A percentile compares a stretch with the other conserved stretches of the same genome.
Evolutionary conservation across 2,329 filamentous ascomycete genomes (phyloP).

Genomic region (Colletotrichum cordylinicola): DNA sequence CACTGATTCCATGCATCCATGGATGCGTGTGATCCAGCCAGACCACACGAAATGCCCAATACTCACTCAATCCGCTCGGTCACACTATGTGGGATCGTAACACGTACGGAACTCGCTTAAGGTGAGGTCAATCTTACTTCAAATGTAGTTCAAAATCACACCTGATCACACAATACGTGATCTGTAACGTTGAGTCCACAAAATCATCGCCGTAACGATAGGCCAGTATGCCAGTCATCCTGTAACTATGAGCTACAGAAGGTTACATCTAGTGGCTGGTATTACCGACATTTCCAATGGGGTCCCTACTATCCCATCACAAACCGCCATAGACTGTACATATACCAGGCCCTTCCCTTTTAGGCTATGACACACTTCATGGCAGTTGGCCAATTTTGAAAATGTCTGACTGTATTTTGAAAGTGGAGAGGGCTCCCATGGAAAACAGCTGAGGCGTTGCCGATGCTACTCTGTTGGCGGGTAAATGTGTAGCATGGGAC

Average conservation of each 20-base stretch:
- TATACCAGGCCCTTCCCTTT: neutral
- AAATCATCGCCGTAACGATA: neutral
- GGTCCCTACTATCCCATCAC: fast-evolving
- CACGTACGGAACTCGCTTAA: neutral
- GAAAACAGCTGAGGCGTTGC: neutral
- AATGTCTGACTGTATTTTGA: neutral
- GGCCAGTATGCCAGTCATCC: neutral
- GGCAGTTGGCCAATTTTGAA: neutral
- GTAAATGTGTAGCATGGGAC: neutral
- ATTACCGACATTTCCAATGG: neutral
- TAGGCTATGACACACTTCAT: neutral
- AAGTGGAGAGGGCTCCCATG: neutral
- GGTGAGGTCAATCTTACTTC: neutral
- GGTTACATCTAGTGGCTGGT: neutral
- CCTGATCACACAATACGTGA: neutral
- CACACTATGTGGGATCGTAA: neutral
- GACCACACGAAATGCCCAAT: neutral
- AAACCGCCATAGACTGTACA: neutral
- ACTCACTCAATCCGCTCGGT: neutral
- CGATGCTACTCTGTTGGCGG: neutral
- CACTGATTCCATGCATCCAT: fast-evolving
- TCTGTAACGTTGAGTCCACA: neutral
- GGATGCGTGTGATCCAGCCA: neutral
- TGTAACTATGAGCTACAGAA: neutral
- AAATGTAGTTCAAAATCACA: neutral